Evolutionary conservation across 2,329 filamentous ascomycete species (phyloP).

Genomic region (Hawksworthiomyces lignivorus): DNA sequence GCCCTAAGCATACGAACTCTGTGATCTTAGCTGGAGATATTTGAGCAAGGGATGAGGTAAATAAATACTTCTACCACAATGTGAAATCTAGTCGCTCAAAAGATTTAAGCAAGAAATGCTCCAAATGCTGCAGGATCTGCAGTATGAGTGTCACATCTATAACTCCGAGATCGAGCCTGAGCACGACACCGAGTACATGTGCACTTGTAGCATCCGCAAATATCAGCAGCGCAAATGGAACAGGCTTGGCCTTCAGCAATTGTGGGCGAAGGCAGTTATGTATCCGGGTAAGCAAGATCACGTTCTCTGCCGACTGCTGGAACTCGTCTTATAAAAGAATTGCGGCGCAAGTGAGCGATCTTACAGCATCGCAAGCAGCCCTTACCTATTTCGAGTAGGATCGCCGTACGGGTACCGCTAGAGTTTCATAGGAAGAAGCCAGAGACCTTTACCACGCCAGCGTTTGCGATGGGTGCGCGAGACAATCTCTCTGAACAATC

Average conservation of each 20-base stretch:
- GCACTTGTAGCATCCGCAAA: conserved; percentile 31
- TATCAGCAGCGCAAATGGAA: conserved; percentile 28
- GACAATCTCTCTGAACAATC: conserved; percentile 6
- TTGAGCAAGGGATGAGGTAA: background rate
- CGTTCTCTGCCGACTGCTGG: no score
- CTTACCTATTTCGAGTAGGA: background rate
- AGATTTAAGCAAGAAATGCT: conserved; percentile 40
- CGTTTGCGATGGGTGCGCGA: conserved; percentile 3
- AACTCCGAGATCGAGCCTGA: conserved; percentile 40
- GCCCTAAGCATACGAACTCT: no score
- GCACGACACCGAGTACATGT: conserved; percentile 32
- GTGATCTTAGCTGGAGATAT: no score
- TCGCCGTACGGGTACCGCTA: conserved; percentile 4
- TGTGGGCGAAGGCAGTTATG: conserved; percentile 38
- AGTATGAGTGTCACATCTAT: conserved; percentile 31
- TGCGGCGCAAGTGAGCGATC: conserved; percentile 18
- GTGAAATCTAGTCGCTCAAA: no score
- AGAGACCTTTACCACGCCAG: background rate
- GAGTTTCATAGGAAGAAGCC: background rate
- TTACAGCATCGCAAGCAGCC: conserved; percentile 16
- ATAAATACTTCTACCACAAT: conserved; percentile 10
- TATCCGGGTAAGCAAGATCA: conserved; percentile 31
- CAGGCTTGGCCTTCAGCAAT: conserved; percentile 30
- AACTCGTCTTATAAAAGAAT: no score
- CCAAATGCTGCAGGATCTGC: conserved; percentile 30